These are phyloP conservation scores for Piedraia hortae DNA, from an alignment of 2,329 filamentous ascomycete genomes.

Conservation along the genomic window DNA sequence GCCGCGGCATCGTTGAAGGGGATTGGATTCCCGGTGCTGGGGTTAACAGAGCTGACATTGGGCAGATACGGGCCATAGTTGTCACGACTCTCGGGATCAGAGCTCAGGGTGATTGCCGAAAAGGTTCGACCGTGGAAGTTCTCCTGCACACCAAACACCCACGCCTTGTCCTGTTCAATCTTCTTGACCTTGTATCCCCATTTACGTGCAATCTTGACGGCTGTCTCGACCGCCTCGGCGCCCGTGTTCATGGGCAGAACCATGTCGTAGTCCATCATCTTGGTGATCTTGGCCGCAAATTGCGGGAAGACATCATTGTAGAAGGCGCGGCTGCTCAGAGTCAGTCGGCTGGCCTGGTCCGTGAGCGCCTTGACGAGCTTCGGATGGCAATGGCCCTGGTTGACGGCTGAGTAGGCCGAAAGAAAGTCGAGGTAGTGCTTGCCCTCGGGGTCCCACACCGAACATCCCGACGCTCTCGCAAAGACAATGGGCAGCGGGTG, in stretches of 20 bases:
- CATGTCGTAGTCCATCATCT: conserved; percentile 89
- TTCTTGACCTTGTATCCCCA: conserved; percentile 96
- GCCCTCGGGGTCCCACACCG: conserved; percentile 83
- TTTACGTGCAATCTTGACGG: conserved; percentile 84
- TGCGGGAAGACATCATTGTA: conserved; percentile 95
- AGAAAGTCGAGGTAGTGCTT: conserved; percentile 92
- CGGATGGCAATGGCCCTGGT: conserved; percentile 94
- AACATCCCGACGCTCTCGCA: conserved; percentile 53
- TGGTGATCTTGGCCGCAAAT: conserved; percentile 76
- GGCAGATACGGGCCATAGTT: conserved; percentile 95
- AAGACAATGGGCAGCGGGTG: conserved; percentile 91
- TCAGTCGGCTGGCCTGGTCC: conserved; percentile 70
- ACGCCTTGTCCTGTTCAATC: conserved; percentile 56
- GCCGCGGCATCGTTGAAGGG: conserved; percentile 67
- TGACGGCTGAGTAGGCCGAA: conserved; percentile 91
- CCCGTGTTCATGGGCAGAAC: conserved; percentile 95
- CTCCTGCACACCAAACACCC: conserved; percentile 60
- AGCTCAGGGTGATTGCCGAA: conserved; percentile 81
- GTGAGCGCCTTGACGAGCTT: conserved; percentile 74
- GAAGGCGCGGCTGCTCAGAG: conserved; percentile 81
- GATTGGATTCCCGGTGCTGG: conserved; percentile 49
- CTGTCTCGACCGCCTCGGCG: conserved; percentile 86
- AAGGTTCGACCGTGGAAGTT: conserved; percentile 98
- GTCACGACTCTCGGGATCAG: conserved; percentile 79
- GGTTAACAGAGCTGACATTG: conserved; percentile 50